Evolutionary conservation across 257 asterid species (phyloP), one percentile per base, ranked within the genome.

Genomic region (Euphrasia confusa): DNA sequence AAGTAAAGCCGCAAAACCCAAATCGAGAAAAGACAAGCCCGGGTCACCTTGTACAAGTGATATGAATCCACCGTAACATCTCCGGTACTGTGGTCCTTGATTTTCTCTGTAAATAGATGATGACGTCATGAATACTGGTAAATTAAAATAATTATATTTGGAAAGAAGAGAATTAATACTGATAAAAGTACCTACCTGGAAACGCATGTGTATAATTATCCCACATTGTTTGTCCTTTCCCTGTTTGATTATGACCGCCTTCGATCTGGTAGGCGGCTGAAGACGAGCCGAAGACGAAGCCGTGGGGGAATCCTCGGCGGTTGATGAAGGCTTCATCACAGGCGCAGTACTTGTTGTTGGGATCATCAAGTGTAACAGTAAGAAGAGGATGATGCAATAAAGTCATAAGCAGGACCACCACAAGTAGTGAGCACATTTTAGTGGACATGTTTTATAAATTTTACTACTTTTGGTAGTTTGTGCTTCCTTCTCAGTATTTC

Each of bases 21-120:
- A 30, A 30, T 30, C 33, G 33, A 30, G 33, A 30, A 30, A 4
- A 30, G 4, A 3, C 33, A 30, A n/a, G n/a, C n/a, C n/a, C n/a
- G n/a, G 5, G 33, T 3, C 24, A 68, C 85, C 82, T 74, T 72
- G 52, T 74, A 77, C 1, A 11, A 56, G 63, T 81, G 79, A 57
- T 78, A 81, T 2, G 83, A 81, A 44, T 81, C 69, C 8, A 61
- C 57, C 2, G 83, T 74, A 13, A 80, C 64, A 54, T 77, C 83
- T 10, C 78, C 86, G 32, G 37, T 69, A 6, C 59, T 60, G 3
- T 39, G 52, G 30, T 81, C 82, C 4, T 5, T 0, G 26, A 80
- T 64, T 35, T 39, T 74, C 7, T 72, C 82, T 80, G 70, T 42
- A 26, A 55, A 33, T 28, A 28, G 33, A 28, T 1, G 33, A 21